Conservation (phyloP, 2,329 filamentous ascomycete genomes). For the Sporothrix globosa region DNA sequence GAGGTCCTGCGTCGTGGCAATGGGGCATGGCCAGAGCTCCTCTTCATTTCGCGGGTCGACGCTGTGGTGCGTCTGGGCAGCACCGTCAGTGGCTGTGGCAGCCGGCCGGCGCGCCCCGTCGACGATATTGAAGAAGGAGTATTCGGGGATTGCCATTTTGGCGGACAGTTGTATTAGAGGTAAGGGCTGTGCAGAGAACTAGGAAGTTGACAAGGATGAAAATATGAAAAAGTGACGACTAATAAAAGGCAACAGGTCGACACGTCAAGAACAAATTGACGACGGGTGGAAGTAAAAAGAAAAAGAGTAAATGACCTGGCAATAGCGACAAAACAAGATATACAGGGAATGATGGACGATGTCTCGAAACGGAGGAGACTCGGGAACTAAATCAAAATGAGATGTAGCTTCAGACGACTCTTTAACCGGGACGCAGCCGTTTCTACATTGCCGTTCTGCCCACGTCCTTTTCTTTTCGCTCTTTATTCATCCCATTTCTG, state of each 20-base stretch:
- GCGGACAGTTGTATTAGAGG: not conserved
- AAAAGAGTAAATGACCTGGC: not conserved
- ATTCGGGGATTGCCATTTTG: constrained; percentile 3
- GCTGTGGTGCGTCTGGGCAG: constrained; percentile 41
- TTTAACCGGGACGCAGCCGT: constrained; percentile 12
- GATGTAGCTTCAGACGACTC: not conserved
- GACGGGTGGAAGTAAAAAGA: not conserved
- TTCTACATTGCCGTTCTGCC: not conserved
- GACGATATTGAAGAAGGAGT: constrained; percentile 1
- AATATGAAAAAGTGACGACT: not conserved
- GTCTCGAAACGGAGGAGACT: not conserved
- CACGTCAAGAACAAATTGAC: not conserved
- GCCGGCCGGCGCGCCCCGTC: constrained; percentile 8
- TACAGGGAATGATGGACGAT: not conserved
- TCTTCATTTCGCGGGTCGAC: constrained; percentile 52
- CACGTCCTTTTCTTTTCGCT: not conserved
- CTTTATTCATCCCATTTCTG: no score
- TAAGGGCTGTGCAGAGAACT: not conserved
- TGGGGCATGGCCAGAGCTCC: constrained; percentile 51
- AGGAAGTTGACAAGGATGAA: not conserved
- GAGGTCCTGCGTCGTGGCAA: constrained; percentile 48
- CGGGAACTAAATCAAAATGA: constrained; percentile 4
- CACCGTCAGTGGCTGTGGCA: not conserved
- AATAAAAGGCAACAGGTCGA: no score
- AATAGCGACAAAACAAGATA: not conserved